A percentile compares a stretch with the other conserved stretches of the same genome.
These are phyloP conservation scores for Lycium barbarum DNA, from an alignment of 257 asterid genomes.

Conservation along the genomic window DNA sequence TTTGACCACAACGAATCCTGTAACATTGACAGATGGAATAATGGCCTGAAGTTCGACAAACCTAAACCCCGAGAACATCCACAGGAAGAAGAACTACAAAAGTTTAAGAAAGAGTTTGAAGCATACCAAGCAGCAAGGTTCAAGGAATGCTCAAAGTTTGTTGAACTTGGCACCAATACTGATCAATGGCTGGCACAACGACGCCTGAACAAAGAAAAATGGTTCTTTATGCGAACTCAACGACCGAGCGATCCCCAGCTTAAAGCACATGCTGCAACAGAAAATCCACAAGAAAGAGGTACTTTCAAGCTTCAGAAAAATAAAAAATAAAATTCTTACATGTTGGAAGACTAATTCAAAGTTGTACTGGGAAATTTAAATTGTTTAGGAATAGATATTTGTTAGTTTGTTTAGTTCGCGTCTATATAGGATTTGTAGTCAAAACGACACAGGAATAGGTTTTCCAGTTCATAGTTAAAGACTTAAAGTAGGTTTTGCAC, in stretches of 20 bases:
- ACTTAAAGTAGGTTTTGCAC: too few relatives aligned
- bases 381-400: too few relatives aligned
- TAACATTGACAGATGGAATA: slow-evolving; percentile 30
- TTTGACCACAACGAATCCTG: slow-evolving; percentile 9
- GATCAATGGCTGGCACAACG: slow-evolving; percentile 72
- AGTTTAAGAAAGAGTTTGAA: slow-evolving; percentile 92
- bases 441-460: too few relatives aligned
- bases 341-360: too few relatives aligned
- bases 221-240: slow-evolving; percentile 54
- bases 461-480: too few relatives aligned
- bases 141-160: slow-evolving; percentile 61
- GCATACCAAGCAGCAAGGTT: slow-evolving; percentile 84
- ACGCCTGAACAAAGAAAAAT: slow-evolving; percentile 75
- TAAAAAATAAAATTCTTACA: slow-evolving; percentile 1
- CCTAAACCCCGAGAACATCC: slow-evolving; percentile 88
- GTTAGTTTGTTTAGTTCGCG: too few relatives aligned
- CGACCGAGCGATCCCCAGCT: slow-evolving; percentile 30
- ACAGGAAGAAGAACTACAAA: slow-evolving; percentile 93
- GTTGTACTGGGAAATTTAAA: too few relatives aligned
- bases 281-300: background rate
- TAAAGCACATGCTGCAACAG: slow-evolving; percentile 1
- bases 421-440: too few relatives aligned
- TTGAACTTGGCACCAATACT: slow-evolving; percentile 53
- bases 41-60: slow-evolving; percentile 43
- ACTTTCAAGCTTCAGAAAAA: background rate